Conservation (phyloP, 495 filamentous ascomycete genomes). For the Tuber brumale region DNA sequence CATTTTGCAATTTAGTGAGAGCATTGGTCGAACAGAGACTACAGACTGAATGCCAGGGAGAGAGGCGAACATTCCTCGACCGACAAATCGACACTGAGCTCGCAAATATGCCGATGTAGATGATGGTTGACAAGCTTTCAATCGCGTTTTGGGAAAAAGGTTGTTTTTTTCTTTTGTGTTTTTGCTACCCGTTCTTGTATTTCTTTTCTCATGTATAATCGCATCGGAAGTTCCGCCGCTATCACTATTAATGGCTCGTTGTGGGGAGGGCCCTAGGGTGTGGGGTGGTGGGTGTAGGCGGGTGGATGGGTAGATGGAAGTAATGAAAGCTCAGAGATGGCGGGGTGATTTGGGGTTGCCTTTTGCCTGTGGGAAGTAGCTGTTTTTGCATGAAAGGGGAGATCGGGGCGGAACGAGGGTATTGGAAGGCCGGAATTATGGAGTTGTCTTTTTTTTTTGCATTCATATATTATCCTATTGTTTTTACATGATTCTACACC, state of each 20-base stretch:
- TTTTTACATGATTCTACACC: constrained; percentile 17
- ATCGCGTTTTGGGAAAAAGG: constrained; percentile 6
- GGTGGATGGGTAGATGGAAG: background rate
- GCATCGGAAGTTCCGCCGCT: constrained; percentile 19
- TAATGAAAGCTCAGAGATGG: background rate
- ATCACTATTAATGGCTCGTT: constrained; percentile 23
- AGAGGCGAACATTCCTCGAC: constrained; percentile 78
- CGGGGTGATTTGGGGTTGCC: constrained; percentile 9
- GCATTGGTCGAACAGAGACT: constrained; percentile 86
- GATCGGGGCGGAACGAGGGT: constrained; percentile 8
- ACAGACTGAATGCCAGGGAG: constrained; percentile 75
- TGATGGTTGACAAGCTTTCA: constrained; percentile 1
- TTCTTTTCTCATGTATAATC: constrained; percentile 27
- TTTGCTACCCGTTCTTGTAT: constrained; percentile 15
- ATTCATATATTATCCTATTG: constrained; percentile 8
- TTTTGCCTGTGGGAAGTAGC: constrained; percentile 30
- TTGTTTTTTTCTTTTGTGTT: background rate
- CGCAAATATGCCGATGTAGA: constrained; percentile 64
- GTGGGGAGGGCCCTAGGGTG: constrained; percentile 3
- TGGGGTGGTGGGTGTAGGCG: background rate
- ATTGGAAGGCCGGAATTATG: constrained; percentile 24
- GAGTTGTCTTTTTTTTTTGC: constrained; percentile 23
- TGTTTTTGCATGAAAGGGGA: constrained; percentile 26
- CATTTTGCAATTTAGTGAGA: constrained; percentile 50
- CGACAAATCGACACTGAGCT: constrained; percentile 86